A percentile compares a stretch with the other conserved stretches of the same genome.
Conservation (phyloP, 257 asterid species). For the Salvia splendens region DNA sequence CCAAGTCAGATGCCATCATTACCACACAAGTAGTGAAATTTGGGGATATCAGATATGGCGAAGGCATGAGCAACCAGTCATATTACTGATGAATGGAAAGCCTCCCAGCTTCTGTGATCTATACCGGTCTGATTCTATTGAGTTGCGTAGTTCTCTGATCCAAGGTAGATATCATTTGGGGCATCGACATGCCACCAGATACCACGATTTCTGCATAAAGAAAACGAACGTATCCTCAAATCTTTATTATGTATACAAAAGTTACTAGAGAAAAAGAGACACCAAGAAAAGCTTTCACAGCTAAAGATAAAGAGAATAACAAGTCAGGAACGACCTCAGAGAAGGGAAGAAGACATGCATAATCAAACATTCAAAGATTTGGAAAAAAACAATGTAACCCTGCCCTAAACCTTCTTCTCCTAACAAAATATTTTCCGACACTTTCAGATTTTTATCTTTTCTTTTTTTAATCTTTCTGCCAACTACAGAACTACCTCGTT, state of each 20-base stretch:
- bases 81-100: background rate
- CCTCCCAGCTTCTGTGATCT: conserved; percentile 44
- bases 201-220: conserved; percentile 62
- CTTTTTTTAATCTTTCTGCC: background rate
- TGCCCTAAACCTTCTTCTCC: background rate
- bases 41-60: no score
- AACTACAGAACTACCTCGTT: background rate
- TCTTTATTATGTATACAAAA: no score
- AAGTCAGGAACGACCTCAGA: background rate
- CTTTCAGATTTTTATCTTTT: no score
- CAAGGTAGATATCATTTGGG: conserved; percentile 61
- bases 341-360: background rate
- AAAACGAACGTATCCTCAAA: background rate
- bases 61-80: no score
- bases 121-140: conserved; percentile 46
- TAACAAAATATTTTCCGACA: background rate
- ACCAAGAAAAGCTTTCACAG: no score
- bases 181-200: conserved; percentile 84
- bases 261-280: no score
- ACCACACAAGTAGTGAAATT: no score
- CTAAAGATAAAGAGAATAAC: background rate
- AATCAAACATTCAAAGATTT: no score
- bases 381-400: no score
- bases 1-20: conserved; percentile 24
- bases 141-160: conserved; percentile 46